Conservation (phyloP, 345 rosid species). For the Erysimum cheiranthoides region DNA sequence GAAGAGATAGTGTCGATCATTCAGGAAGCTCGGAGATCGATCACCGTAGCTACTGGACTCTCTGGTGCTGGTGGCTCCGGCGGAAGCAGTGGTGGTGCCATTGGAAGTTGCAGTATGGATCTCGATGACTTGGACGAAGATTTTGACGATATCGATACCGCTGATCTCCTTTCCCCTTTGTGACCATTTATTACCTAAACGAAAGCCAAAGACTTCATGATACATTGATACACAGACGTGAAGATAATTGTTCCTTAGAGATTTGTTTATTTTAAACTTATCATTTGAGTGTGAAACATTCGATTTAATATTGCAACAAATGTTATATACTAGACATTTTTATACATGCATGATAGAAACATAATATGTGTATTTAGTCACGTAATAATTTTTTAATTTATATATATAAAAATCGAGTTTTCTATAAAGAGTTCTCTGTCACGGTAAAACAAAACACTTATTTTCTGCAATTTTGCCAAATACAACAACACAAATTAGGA, state of each 20-base stretch:
- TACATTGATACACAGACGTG: slow-evolving; percentile 17
- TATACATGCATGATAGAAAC: neutral
- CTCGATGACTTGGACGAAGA: slow-evolving; percentile 65
- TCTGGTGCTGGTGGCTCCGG: slow-evolving; percentile 40
- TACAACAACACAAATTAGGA: slow-evolving; percentile 13
- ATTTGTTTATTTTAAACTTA: neutral
- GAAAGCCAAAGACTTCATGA: neutral
- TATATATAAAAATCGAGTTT: neutral
- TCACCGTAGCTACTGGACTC: slow-evolving; percentile 40
- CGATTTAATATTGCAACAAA: neutral
- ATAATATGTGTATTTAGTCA: neutral
- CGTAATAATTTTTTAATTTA: neutral
- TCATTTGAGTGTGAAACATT: neutral
- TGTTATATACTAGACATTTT: neutral
- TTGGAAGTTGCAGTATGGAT: slow-evolving; percentile 64
- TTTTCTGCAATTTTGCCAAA: slow-evolving; percentile 2
- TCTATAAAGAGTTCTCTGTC: neutral
- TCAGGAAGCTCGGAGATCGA: slow-evolving; percentile 63
- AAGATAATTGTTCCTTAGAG: neutral
- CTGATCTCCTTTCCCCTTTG: slow-evolving; percentile 61
- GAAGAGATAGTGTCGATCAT: slow-evolving; percentile 61
- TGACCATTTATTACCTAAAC: slow-evolving; percentile 36
- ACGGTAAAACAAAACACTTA: neutral
- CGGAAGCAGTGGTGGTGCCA: slow-evolving; percentile 50
- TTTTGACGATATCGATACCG: slow-evolving; percentile 52